Evolutionary conservation across 1,284 basidiomycete species (phyloP), one percentile per base, ranked within the genome.

Genomic region (Rhodotorula sp.): DNA sequence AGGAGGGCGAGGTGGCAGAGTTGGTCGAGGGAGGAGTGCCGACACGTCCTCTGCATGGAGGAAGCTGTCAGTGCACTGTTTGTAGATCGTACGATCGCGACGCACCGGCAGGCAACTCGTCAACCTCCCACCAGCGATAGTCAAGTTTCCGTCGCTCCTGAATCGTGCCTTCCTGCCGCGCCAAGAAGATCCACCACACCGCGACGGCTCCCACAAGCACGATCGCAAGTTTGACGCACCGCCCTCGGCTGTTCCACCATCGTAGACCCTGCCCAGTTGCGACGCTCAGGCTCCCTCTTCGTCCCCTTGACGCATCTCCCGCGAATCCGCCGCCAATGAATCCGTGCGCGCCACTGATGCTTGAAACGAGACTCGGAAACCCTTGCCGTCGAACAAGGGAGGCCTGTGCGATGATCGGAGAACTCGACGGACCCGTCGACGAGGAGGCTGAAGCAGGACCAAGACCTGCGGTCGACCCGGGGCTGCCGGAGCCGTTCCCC

Each of bases 91-190:
- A 2, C 20, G 30, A 48, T 15, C 11, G 20, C 15, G 19, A 29
- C 55, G 29, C 22, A 72, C 72, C 65, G 29, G 44, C 34, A 7
- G 55, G 36, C 39, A 48, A n/a, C 30, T 60, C 48, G 2, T 74
- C 58, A 3, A 47, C n/a, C 44, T 73, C 68, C 73, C 73, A 74
- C 73, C 73, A 74, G 32, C 71, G 53, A 7, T 66, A 51, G 22
- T 20, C 32, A 24, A 74, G 56, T 20, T 58, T 66, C 55, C 57
- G 39, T 4, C 64, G 34, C 24, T 34, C 32, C 22, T 48, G n/a
- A 0, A 15, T 27, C 46, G 20, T 17, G 9, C 27, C 29, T 7
- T 24, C 15, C 49, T 47, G 53, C 6, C 39, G 17, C 2, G 27
- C 47, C 4, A 22, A 22, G 8, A 61, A 20, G 39, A 60, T 8